Evolutionary conservation across 768 basidiomycete species (phyloP).

Genomic region (Brasilioporus rufonigricans): DNA sequence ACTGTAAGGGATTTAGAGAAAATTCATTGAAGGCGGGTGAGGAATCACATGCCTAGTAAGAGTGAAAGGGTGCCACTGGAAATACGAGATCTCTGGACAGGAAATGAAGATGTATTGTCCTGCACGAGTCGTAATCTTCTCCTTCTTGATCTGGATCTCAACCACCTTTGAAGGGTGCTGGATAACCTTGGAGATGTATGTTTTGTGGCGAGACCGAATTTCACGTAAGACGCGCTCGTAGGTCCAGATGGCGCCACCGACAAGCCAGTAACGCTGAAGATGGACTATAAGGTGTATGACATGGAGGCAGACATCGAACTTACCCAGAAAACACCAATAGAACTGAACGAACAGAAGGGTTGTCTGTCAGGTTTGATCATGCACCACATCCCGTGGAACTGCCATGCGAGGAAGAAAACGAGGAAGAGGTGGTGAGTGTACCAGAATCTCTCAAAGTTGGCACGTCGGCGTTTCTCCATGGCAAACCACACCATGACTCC

Average conservation of each 20-base stretch:
- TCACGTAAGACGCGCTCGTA: conserved; percentile 89
- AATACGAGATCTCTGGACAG: conserved; percentile 91
- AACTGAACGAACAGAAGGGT: conserved; percentile 82
- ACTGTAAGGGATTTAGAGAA: conserved; percentile 35
- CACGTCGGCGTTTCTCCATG: conserved; percentile 71
- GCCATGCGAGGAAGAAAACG: conserved; percentile 92
- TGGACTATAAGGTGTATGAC: conserved; percentile 4
- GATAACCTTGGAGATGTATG: conserved; percentile 92
- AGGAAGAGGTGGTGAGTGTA: conserved; percentile 88
- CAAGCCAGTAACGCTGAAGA: conserved; percentile 80
- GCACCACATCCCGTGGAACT: conserved; percentile 95
- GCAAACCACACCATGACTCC: conserved; percentile 84
- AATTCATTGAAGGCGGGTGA: not conserved
- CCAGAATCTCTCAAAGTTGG: conserved; percentile 88
- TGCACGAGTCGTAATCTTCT: conserved; percentile 76
- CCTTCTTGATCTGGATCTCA: conserved; percentile 98
- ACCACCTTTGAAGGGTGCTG: conserved; percentile 93
- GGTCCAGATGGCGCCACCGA: conserved; percentile 85
- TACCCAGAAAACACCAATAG: conserved; percentile 95
- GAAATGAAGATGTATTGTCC: conserved; percentile 93
- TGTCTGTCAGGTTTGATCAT: conserved; percentile 91
- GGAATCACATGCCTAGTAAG: conserved; percentile 60
- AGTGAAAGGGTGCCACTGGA: conserved; percentile 98
- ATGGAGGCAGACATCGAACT: conserved; percentile 23
- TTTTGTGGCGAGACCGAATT: conserved; percentile 84